Conservation (phyloP, 768 basidiomycete species). For the Kwoniella sp. region DNA sequence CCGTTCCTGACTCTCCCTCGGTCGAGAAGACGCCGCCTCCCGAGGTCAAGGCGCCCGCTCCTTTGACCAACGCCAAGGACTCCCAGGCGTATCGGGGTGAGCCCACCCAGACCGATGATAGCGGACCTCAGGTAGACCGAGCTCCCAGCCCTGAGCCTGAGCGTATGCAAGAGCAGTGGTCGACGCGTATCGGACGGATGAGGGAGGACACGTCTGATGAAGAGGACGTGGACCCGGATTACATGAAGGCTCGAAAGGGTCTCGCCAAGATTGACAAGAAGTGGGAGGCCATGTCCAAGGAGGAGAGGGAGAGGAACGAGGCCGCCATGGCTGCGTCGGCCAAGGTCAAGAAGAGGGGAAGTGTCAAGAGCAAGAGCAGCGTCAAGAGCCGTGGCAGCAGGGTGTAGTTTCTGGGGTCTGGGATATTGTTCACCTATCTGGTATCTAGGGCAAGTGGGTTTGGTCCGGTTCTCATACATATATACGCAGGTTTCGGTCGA, state of each 20-base stretch:
- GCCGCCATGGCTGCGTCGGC: not conserved
- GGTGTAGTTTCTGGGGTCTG: not conserved
- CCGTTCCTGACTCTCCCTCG: slow-evolving; percentile 40
- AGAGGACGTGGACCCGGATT: slow-evolving; percentile 34
- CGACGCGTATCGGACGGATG: slow-evolving; percentile 35
- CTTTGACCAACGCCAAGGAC: slow-evolving; percentile 1
- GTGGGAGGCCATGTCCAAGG: slow-evolving; percentile 23
- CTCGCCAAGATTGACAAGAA: slow-evolving; percentile 37
- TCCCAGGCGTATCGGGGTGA: slow-evolving; percentile 10
- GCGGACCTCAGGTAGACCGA: no score
- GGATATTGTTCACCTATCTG: no score
- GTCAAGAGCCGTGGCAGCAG: not conserved
- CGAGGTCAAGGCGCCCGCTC: slow-evolving; percentile 8
- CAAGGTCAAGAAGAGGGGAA: slow-evolving; percentile 8
- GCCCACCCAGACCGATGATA: not conserved
- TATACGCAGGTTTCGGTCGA: no score
- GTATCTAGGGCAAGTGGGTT: no score
- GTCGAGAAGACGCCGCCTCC: slow-evolving; percentile 8
- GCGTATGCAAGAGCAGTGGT: slow-evolving; percentile 27
- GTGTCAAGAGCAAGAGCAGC: slow-evolving; percentile 8
- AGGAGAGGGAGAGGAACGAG: slow-evolving; percentile 21
- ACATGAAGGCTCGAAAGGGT: slow-evolving; percentile 34
- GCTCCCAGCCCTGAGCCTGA: slow-evolving; percentile 17
- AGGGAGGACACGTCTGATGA: slow-evolving; percentile 43
- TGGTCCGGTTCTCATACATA: no score